These are phyloP conservation scores for Aspergillus aculeatinus DNA, from an alignment of 2,329 filamentous ascomycete species.

Conservation along the genomic window DNA sequence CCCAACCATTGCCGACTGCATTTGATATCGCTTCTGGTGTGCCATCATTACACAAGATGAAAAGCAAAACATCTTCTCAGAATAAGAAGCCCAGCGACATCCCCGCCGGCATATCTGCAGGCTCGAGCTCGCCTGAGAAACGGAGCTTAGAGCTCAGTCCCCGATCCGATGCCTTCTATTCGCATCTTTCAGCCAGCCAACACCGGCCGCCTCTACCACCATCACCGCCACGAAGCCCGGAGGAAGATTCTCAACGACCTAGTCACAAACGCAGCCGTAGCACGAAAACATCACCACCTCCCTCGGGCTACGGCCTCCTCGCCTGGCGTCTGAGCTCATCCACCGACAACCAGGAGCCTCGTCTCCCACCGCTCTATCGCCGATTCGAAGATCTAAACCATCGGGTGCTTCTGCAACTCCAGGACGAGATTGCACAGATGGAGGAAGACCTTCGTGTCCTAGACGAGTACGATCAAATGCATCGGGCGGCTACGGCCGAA, in stretches of 20 bases:
- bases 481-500: constrained; percentile 32
- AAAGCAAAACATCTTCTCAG: constrained; percentile 19
- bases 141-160: constrained; percentile 31
- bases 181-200: constrained; percentile 19
- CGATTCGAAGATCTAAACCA: constrained; percentile 81
- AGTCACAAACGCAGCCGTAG: constrained; percentile 23
- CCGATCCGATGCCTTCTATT: constrained; percentile 36
- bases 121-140: constrained; percentile 23
- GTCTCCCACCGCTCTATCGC: constrained; percentile 67
- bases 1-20: constrained; percentile 27
- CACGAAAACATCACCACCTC: constrained; percentile 21
- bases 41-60: constrained; percentile 28
- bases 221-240: constrained; percentile 36
- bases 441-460: constrained; percentile 73
- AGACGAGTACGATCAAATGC: constrained; percentile 58
- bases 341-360: constrained; percentile 26
- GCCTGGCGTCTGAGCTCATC: constrained; percentile 35
- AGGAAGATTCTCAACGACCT: constrained; percentile 26
- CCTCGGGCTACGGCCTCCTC: constrained; percentile 39
- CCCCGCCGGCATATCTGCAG: constrained; percentile 16
- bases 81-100: constrained; percentile 23
- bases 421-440: constrained; percentile 78
- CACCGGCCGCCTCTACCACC: constrained; percentile 29
- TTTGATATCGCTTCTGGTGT: constrained; percentile 27
- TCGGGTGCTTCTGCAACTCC: constrained; percentile 75